These are phyloP conservation scores for Prunus campanulata DNA, from an alignment of 306 rosid genomes.

Conservation along the genomic window DNA sequence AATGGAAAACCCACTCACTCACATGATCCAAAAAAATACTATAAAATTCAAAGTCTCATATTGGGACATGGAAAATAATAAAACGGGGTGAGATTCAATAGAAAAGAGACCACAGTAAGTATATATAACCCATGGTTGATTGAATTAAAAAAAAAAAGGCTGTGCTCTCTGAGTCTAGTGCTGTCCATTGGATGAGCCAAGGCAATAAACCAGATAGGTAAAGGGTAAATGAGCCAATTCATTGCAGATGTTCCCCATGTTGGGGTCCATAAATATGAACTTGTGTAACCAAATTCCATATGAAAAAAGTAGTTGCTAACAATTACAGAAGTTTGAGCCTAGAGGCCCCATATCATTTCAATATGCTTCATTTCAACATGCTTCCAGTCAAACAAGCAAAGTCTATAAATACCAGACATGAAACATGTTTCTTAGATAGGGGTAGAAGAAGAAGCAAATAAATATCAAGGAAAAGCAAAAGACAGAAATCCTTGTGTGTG, in stretches of 20 bases:
- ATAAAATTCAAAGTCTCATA: too few relatives aligned
- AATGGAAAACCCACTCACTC: background rate
- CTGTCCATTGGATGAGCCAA: too few relatives aligned
- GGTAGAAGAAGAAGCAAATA: conserved; percentile 40
- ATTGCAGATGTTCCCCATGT: background rate
- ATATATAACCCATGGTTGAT: too few relatives aligned
- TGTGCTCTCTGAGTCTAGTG: too few relatives aligned
- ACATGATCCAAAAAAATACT: background rate
- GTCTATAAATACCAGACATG: conserved; percentile 67
- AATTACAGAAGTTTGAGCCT: conserved; percentile 36
- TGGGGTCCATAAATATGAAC: conserved; percentile 9
- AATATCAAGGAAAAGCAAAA: conserved; percentile 41
- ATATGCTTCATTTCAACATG: conserved; percentile 56
- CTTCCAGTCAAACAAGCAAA: conserved; percentile 64
- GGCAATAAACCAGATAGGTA: background rate
- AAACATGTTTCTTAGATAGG: conserved; percentile 73
- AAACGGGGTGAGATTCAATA: too few relatives aligned
- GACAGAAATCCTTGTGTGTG: conserved; percentile 45
- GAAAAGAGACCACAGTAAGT: too few relatives aligned
- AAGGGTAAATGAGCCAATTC: background rate
- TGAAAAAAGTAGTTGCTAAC: conserved; percentile 8
- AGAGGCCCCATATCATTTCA: conserved; percentile 19
- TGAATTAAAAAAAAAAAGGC: too few relatives aligned
- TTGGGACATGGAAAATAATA: too few relatives aligned
- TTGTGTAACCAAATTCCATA: background rate